Percentiles rank a stretch among this genome's conserved stretches.
These are phyloP conservation scores for Truncatella angustata DNA, from an alignment of 2,329 filamentous ascomycete genomes.

Conservation along the genomic window DNA sequence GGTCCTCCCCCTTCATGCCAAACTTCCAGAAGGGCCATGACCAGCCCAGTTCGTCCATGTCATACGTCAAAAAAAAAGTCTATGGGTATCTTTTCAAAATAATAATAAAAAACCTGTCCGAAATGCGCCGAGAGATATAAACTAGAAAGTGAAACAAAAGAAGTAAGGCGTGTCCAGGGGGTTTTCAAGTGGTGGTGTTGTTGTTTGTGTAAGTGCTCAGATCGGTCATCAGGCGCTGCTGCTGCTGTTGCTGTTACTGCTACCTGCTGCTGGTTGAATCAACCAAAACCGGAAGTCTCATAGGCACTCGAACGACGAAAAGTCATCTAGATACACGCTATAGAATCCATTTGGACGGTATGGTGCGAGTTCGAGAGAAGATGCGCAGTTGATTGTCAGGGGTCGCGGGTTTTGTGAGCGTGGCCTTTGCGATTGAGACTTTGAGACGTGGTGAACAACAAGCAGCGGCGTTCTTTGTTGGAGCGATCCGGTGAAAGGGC, in stretches of 20 bases:
- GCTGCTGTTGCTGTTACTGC: conserved; percentile 17
- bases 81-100: conserved; percentile 11
- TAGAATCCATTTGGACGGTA: conserved; percentile 22
- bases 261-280: too few relatives aligned
- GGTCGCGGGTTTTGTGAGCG: background rate
- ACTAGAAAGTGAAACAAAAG: background rate
- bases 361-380: background rate
- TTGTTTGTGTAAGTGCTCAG: background rate
- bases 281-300: too few relatives aligned
- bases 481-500: conserved; percentile 12
- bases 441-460: background rate
- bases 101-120: too few relatives aligned
- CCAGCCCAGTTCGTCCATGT: conserved; percentile 53
- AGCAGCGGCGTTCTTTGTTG: conserved; percentile 6
- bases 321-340: conserved; percentile 31
- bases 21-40: conserved; percentile 63
- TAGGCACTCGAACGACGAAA: conserved; percentile 16
- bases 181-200: background rate
- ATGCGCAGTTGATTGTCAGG: background rate
- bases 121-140: conserved; percentile 3
- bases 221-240: conserved; percentile 9
- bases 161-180: background rate
- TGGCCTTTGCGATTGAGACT: background rate
- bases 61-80: conserved; percentile 21
- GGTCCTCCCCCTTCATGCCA: conserved; percentile 58